phyloP scores from a whole-genome alignment of 495 filamentous ascomycete genomes.

The Hyaloscypha hepaticicola region DNA sequence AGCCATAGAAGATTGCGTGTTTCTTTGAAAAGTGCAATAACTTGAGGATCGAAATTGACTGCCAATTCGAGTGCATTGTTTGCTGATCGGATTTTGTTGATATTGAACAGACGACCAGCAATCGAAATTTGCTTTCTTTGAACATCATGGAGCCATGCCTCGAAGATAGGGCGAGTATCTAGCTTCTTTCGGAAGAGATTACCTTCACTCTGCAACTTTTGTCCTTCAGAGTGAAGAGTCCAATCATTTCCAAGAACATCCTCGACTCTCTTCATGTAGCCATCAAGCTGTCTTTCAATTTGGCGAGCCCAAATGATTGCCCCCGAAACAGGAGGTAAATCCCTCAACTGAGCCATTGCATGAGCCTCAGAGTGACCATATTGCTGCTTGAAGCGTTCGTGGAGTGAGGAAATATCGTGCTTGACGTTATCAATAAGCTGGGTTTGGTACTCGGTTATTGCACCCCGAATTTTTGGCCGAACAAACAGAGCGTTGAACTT shows the following conservation, averaged over 20 bases:
- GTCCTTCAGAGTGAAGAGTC: constrained; percentile 89
- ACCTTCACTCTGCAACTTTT: constrained; percentile 87
- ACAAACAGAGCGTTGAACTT: constrained; percentile 99
- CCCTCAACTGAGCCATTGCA: constrained; percentile 93
- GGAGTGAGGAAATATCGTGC: constrained; percentile 84
- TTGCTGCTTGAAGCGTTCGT: constrained; percentile 97
- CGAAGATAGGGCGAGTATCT: constrained; percentile 87
- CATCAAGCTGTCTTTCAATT: constrained; percentile 90
- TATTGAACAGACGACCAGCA: constrained; percentile 84
- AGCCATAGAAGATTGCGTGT: constrained; percentile 96
- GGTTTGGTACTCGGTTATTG: constrained; percentile 95
- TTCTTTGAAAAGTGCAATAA: constrained; percentile 97
- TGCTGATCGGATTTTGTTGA: constrained; percentile 79
- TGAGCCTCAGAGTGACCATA: constrained; percentile 98
- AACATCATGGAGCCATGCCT: constrained; percentile 92
- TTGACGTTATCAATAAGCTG: constrained; percentile 98
- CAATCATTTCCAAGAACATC: constrained; percentile 92
- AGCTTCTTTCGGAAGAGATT: constrained; percentile 93
- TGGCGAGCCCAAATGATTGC: constrained; percentile 97
- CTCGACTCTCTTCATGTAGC: constrained; percentile 97
- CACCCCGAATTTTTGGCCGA: constrained; percentile 93
- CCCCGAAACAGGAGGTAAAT: constrained; percentile 91
- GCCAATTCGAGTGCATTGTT: constrained; percentile 82
- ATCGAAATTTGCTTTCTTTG: constrained; percentile 84
- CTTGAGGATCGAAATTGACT: constrained; percentile 95